Percentiles rank a stretch among this genome's conserved stretches.
Evolutionary conservation across 2,329 filamentous ascomycete genomes (phyloP).

Genomic region (Juglanconis sp.): DNA sequence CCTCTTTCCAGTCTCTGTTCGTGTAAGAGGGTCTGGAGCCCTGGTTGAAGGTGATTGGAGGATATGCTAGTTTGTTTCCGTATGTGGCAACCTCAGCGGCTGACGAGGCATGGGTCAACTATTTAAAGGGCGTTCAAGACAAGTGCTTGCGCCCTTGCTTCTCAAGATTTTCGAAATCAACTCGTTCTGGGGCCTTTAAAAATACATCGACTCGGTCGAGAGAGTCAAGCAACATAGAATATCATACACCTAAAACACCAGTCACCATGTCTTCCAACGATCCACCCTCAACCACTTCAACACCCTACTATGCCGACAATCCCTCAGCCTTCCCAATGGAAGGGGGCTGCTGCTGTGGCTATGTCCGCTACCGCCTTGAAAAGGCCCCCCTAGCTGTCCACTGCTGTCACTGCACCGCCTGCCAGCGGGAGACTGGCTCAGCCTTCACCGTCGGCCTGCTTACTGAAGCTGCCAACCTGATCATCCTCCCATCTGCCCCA

Average conservation of each 20-base stretch:
- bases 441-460: slow-evolving; percentile 38
- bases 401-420: slow-evolving; percentile 46
- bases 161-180: neutral
- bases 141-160: neutral
- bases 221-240: neutral
- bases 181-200: no score
- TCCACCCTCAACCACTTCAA: neutral
- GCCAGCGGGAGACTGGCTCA: slow-evolving; percentile 43
- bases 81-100: neutral
- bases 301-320: slow-evolving; percentile 14
- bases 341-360: slow-evolving; percentile 64
- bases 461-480: slow-evolving; percentile 37
- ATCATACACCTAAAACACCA: neutral
- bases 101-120: neutral
- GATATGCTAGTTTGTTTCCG: neutral
- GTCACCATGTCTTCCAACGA: neutral
- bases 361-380: slow-evolving; percentile 64
- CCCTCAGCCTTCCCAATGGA: slow-evolving; percentile 23
- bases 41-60: slow-evolving; percentile 4
- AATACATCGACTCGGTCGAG: no score
- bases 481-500: slow-evolving; percentile 26
- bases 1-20: neutral
- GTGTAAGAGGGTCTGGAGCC: neutral
- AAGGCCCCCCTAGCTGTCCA: slow-evolving; percentile 47
- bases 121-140: neutral